These are phyloP conservation scores for Anaeramoeba flamelloides DNA, from an alignment of 78 protist genomes.

Conservation along the genomic window DNA sequence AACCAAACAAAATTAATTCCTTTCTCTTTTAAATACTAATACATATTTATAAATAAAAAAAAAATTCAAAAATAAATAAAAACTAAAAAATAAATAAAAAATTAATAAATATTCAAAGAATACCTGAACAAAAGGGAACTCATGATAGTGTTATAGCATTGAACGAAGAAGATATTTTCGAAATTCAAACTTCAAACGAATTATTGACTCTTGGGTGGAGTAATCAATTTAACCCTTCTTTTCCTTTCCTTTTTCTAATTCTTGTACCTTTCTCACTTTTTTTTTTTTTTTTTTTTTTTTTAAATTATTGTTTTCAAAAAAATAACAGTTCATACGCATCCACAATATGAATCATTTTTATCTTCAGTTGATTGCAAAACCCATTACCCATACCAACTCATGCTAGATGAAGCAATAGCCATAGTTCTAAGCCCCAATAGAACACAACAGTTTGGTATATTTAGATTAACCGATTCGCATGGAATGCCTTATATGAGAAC, in stretches of 20 bases:
- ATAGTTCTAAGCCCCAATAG: background rate
- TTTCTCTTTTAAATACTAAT: background rate
- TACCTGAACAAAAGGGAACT: background rate
- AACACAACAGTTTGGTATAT: background rate
- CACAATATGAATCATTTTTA: conserved; percentile 1
- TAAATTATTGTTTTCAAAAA: too few relatives aligned
- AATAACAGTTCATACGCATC: background rate
- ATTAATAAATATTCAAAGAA: background rate
- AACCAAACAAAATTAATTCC: too few relatives aligned
- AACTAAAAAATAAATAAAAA: background rate
- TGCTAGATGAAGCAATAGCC: background rate
- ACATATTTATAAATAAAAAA: background rate
- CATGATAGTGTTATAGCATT: background rate
- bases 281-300: too few relatives aligned
- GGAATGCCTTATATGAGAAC: background rate
- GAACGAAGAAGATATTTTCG: background rate
- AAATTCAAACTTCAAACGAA: background rate
- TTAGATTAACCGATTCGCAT: background rate
- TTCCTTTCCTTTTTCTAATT: too few relatives aligned
- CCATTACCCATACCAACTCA: background rate
- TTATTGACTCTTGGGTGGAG: background rate
- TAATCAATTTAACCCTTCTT: too few relatives aligned
- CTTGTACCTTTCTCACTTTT: too few relatives aligned
- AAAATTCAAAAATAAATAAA: background rate
- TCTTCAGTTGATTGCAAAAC: background rate